A percentile compares a stretch with the other conserved stretches of the same genome.
Conservation (phyloP, 768 basidiomycete species). For the Russula earlei region DNA sequence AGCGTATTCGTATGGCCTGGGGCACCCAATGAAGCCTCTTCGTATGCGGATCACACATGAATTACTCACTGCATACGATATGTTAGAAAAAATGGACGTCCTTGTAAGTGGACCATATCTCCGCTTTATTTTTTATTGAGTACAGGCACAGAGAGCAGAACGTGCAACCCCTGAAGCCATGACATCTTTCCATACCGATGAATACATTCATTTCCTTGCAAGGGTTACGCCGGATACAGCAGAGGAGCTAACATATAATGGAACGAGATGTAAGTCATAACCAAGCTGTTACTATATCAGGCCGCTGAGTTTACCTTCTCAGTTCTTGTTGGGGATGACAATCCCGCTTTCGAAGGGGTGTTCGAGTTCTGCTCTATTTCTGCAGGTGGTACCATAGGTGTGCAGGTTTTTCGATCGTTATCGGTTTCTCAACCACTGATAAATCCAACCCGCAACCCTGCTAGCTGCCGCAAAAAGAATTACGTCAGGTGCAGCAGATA, state of each 20-base stretch:
- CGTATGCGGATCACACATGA: conserved; percentile 92
- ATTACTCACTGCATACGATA: conserved; percentile 79
- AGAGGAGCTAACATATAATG: conserved; percentile 75
- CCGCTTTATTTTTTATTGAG: background rate
- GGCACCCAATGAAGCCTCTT: conserved; percentile 95
- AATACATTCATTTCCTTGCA: conserved; percentile 88
- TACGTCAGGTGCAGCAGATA: conserved; percentile 67
- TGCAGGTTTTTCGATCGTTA: background rate
- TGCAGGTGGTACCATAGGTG: conserved; percentile 89
- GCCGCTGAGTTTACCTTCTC: background rate
- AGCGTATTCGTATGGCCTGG: conserved; percentile 72
- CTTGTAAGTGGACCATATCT: conserved; percentile 45
- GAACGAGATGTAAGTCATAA: conserved; percentile 66
- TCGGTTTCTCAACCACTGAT: background rate
- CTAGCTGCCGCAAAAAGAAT: conserved; percentile 75
- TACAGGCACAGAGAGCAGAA: conserved; percentile 25
- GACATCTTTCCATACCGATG: conserved; percentile 97
- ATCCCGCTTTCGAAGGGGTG: conserved; percentile 91
- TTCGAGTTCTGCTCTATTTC: conserved; percentile 98
- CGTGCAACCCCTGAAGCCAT: conserved; percentile 38
- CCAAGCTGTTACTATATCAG: background rate
- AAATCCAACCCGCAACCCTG: background rate
- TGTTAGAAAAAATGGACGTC: conserved; percentile 92
- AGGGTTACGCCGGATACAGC: conserved; percentile 87
- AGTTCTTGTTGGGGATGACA: conserved; percentile 80